These are phyloP conservation scores for Dillenia suffruticosa DNA, from an alignment of 164 flowering plant genomes.

Conservation along the genomic window DNA sequence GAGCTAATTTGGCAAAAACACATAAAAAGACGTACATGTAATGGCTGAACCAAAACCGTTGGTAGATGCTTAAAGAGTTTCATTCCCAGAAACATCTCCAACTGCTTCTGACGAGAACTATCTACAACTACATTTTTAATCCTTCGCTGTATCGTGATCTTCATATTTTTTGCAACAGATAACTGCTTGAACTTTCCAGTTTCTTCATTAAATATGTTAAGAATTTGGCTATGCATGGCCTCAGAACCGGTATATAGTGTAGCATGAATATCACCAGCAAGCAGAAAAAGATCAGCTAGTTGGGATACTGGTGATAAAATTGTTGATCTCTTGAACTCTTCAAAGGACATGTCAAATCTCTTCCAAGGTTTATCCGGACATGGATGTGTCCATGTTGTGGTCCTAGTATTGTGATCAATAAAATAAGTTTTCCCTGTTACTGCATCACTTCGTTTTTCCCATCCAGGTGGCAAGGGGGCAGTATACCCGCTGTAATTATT, in stretches of 20 bases:
- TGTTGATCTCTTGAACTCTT: constrained; percentile 91
- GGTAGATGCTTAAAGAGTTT: constrained; percentile 98
- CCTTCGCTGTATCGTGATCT: constrained; percentile 90
- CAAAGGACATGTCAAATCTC: constrained; percentile 89
- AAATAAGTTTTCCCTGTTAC: constrained; percentile 91
- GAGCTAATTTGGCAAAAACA: too few relatives aligned
- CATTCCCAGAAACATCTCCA: constrained; percentile 96
- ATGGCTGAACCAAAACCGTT: constrained; percentile 59
- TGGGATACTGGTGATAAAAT: constrained; percentile 75
- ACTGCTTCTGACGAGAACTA: constrained; percentile 95
- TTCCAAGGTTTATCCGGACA: constrained; percentile 91
- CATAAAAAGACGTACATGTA: constrained; percentile 46
- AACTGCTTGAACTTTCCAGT: constrained; percentile 86
- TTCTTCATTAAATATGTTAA: constrained; percentile 89
- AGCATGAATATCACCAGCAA: constrained; percentile 97
- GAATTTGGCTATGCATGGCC: constrained; percentile 99
- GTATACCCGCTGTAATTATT: constrained; percentile 60
- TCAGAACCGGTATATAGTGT: constrained; percentile 97
- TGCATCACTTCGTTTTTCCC: constrained; percentile 95
- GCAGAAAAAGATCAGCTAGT: constrained; percentile 82
- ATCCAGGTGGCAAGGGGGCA: constrained; percentile 97
- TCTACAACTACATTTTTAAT: constrained; percentile 86
- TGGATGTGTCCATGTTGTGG: constrained; percentile 96
- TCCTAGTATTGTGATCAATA: constrained; percentile 95
- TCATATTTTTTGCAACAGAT: constrained; percentile 91